Evolutionary conservation across 1,284 basidiomycete species (phyloP).

Genomic region (Puccinia coronata): DNA sequence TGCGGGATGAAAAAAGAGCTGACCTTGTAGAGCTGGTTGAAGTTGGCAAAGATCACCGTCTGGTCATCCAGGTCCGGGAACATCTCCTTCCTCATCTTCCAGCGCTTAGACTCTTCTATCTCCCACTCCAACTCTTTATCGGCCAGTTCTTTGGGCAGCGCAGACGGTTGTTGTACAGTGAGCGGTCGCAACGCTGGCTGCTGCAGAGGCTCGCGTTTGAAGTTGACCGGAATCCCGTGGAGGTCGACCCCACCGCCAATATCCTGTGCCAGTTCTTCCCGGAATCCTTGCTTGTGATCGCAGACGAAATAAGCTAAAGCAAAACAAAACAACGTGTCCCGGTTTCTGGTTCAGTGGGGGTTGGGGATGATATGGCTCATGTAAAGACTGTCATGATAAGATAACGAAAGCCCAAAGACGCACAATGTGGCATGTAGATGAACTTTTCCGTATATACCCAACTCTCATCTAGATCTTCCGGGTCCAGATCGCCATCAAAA

Average conservation of each 20-base stretch:
- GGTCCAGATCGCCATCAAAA: constrained; percentile 64
- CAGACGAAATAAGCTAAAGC: constrained; percentile 68
- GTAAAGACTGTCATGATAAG: constrained; percentile 64
- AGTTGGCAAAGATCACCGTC: constrained; percentile 67
- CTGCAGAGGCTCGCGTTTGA: constrained; percentile 16
- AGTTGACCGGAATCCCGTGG: constrained; percentile 39
- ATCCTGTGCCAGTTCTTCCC: constrained; percentile 47
- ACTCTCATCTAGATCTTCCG: constrained; percentile 62
- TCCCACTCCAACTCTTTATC: constrained; percentile 61
- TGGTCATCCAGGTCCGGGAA: constrained; percentile 64
- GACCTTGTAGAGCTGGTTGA: constrained; percentile 65
- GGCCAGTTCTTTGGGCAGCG: constrained; percentile 50
- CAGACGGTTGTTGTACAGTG: constrained; percentile 48
- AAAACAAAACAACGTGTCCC: background rate
- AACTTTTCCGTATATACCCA: constrained; percentile 65
- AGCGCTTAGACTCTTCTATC: constrained; percentile 63
- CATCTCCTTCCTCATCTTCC: constrained; percentile 61
- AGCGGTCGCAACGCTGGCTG: constrained; percentile 43
- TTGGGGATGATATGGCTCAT: constrained; percentile 53
- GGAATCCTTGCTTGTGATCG: constrained; percentile 67
- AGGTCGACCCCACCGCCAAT: constrained; percentile 33
- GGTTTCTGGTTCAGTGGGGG: constrained; percentile 15
- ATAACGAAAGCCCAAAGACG: constrained; percentile 7
- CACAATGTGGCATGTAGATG: constrained; percentile 58
- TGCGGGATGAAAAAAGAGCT: constrained; percentile 27